These are phyloP conservation scores for Aurinia saxatilis DNA, from an alignment of 345 rosid genomes.

Conservation along the genomic window DNA sequence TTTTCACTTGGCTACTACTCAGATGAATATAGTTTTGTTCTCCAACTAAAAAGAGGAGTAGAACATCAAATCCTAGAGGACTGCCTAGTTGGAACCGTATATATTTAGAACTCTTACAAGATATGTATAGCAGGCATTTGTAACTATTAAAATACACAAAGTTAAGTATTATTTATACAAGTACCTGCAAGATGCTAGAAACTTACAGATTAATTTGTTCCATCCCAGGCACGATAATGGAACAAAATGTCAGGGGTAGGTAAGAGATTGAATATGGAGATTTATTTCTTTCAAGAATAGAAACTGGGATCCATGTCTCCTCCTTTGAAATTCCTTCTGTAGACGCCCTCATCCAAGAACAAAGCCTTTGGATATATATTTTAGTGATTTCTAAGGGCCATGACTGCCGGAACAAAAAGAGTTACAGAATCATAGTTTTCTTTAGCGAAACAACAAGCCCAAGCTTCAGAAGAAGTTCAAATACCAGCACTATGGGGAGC, in stretches of 20 bases:
- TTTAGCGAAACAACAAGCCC: constrained; percentile 16
- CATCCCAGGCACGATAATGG: constrained; percentile 68
- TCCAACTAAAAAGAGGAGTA: not conserved
- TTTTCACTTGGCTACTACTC: too few species aligned
- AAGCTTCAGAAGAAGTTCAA: constrained; percentile 24
- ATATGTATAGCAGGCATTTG: not conserved
- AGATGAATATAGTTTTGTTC: not conserved
- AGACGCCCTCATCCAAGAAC: constrained; percentile 92
- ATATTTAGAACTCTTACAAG: not conserved
- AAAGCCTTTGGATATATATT: constrained; percentile 75
- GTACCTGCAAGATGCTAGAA: not conserved
- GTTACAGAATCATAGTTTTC: constrained; percentile 21
- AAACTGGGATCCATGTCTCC: constrained; percentile 85
- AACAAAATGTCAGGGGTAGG: constrained; percentile 83
- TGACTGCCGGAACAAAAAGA: constrained; percentile 43
- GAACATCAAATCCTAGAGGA: not conserved
- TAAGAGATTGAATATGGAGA: constrained; percentile 85
- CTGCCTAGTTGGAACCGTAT: not conserved
- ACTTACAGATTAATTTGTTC: constrained; percentile 88
- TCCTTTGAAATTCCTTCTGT: constrained; percentile 68
- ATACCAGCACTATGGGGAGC: constrained; percentile 83
- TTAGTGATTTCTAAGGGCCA: constrained; percentile 69
- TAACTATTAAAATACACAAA: not conserved
- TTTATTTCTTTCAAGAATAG: constrained; percentile 84
- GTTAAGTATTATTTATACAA: too few species aligned